phyloP scores from a whole-genome alignment of 768 basidiomycete genomes.

The Hypholoma fasciculare region DNA sequence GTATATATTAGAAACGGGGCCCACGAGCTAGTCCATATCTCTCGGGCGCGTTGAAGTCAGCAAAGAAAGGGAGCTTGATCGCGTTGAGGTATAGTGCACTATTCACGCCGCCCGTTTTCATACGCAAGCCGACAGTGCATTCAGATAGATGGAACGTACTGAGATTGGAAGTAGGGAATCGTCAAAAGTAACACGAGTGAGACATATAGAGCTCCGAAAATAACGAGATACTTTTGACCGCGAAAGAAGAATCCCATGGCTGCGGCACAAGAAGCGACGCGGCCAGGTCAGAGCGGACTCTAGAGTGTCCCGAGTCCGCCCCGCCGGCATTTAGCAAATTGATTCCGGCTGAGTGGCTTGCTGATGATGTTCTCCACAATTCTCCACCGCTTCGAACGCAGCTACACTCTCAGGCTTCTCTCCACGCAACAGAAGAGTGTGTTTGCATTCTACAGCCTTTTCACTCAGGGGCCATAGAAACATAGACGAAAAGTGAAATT shows the following conservation, averaged over 20 bases:
- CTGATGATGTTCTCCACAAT: too few relatives aligned
- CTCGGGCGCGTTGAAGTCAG: conserved; percentile 70
- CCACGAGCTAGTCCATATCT: conserved; percentile 80
- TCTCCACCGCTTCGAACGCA: too few relatives aligned
- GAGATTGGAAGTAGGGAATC: conserved; percentile 66
- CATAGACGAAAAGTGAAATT: too few relatives aligned
- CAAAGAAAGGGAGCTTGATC: conserved; percentile 59
- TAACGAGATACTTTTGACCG: conserved; percentile 30
- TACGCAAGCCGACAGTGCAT: not conserved
- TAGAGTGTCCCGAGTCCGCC: too few relatives aligned
- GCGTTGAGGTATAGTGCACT: conserved; percentile 63
- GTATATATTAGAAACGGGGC: conserved; percentile 18
- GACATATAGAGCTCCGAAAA: conserved; percentile 55
- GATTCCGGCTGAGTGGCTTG: too few relatives aligned
- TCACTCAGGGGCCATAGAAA: too few relatives aligned
- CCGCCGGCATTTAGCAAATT: too few relatives aligned
- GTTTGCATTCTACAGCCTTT: too few relatives aligned
- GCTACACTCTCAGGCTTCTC: too few relatives aligned
- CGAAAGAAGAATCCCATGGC: conserved; percentile 13
- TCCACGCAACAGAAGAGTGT: too few relatives aligned
- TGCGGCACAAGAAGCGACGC: too few relatives aligned
- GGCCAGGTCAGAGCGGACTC: too few relatives aligned
- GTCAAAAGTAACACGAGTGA: conserved; percentile 50
- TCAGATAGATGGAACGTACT: conserved; percentile 30
- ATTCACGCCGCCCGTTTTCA: not conserved